phyloP scores from a whole-genome alignment of 2,329 filamentous ascomycete genomes.

The Furcasterigmium furcatum region DNA sequence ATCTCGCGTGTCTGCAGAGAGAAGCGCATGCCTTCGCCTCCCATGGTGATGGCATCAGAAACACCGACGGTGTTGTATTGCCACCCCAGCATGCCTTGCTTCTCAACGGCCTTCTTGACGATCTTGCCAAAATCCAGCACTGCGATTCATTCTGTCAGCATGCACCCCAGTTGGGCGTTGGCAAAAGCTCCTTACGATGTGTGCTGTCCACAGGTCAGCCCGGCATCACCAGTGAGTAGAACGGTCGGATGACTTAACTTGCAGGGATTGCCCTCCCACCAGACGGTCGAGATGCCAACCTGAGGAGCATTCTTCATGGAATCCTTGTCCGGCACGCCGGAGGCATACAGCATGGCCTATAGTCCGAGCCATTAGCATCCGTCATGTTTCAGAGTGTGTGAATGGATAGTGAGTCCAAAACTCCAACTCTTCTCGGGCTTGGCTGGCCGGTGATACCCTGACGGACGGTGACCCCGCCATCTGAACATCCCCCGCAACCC shows the following conservation, averaged over 20 bases:
- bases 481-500: neutral
- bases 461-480: conserved; percentile 9
- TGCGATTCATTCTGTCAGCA: conserved; percentile 27
- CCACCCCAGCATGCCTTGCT: conserved; percentile 88
- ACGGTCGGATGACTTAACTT: conserved; percentile 73
- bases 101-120: conserved; percentile 77
- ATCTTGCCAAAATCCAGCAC: conserved; percentile 85
- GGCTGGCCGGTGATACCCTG: too few relatives aligned
- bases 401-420: too few relatives aligned
- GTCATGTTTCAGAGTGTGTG: neutral
- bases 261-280: conserved; percentile 98
- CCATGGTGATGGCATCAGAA: conserved; percentile 93
- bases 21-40: conserved; percentile 91
- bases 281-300: conserved; percentile 86
- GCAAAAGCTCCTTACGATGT: conserved; percentile 29
- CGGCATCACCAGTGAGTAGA: conserved; percentile 1
- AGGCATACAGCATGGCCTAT: conserved; percentile 91
- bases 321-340: conserved; percentile 78
- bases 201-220: conserved; percentile 25
- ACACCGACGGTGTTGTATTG: conserved; percentile 90
- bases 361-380: conserved; percentile 2
- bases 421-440: too few relatives aligned
- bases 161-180: neutral
- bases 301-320: conserved; percentile 90
- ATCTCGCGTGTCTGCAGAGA: conserved; percentile 87